Evolutionary conservation across 805 yeast genomes (phyloP).

Genomic region (Kodamaea neixiangensis): DNA sequence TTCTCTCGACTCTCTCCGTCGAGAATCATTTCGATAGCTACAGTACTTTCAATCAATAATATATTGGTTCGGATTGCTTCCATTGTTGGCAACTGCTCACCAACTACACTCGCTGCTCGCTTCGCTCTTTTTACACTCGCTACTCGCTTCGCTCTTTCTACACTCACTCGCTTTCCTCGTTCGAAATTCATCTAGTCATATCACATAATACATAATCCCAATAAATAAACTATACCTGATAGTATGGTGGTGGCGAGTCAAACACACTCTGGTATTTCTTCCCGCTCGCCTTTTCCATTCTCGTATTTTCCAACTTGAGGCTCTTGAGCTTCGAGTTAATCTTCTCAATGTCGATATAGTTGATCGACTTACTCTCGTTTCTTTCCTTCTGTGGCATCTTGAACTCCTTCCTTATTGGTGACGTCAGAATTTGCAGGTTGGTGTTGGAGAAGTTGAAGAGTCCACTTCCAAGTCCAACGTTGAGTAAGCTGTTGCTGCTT

Average conservation of each 20-base stretch:
- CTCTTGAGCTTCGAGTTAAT: constrained; percentile 26
- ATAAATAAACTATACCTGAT: constrained; percentile 9
- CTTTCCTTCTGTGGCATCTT: constrained; percentile 9
- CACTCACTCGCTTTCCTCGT: background rate
- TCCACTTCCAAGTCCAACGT: constrained; percentile 43
- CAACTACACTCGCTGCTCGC: background rate
- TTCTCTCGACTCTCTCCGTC: too few relatives aligned
- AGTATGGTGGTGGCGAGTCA: constrained; percentile 30
- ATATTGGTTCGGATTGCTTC: too few relatives aligned
- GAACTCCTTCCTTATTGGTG: constrained; percentile 28
- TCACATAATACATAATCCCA: constrained; percentile 1
- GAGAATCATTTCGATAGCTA: too few relatives aligned
- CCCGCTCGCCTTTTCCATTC: constrained; percentile 8
- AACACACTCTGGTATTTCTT: constrained; percentile 6
- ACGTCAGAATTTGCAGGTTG: constrained; percentile 22
- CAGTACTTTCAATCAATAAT: too few relatives aligned
- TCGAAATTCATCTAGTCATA: background rate
- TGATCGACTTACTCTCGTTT: constrained; percentile 23
- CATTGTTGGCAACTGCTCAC: too few relatives aligned
- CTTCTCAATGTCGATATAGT: constrained; percentile 29
- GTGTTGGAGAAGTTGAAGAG: constrained; percentile 32
- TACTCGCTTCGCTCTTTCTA: background rate
- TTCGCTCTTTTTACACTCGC: background rate
- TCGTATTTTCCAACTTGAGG: constrained; percentile 15
- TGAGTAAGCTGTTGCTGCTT: constrained; percentile 9